phyloP scores from a whole-genome alignment of 2,329 filamentous ascomycete species.

The Calonectria pauciramosa region DNA sequence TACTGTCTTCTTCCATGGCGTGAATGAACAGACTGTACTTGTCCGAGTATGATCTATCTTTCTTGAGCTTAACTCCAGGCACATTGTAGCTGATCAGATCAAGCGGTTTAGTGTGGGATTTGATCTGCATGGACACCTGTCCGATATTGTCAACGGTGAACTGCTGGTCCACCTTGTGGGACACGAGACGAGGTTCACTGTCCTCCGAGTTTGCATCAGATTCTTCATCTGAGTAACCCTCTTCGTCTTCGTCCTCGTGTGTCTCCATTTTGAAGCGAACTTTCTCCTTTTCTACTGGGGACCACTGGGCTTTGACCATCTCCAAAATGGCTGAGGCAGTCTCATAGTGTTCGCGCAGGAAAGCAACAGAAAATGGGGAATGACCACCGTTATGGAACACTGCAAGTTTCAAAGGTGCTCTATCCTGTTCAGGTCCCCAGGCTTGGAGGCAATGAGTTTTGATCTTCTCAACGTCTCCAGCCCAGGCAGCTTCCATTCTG shows the following conservation, averaged over 20 bases:
- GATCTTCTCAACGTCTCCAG: conserved; percentile 75
- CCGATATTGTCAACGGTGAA: conserved; percentile 85
- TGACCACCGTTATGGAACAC: conserved; percentile 65
- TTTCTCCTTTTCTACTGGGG: conserved; percentile 65
- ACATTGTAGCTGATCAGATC: conserved; percentile 61
- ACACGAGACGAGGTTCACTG: conserved; percentile 60
- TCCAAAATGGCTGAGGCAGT: conserved; percentile 77
- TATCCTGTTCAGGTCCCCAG: conserved; percentile 67
- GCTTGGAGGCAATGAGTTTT: conserved; percentile 73
- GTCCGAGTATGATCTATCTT: conserved; percentile 35
- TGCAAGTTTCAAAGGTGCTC: conserved; percentile 75
- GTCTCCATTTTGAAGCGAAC: conserved; percentile 63
- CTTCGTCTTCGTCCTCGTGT: conserved; percentile 51
- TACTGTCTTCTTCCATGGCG: conserved; percentile 67
- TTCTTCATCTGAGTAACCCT: conserved; percentile 54
- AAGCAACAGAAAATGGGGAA: conserved; percentile 77
- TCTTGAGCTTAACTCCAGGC: conserved; percentile 49
- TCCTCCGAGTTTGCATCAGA: conserved; percentile 51
- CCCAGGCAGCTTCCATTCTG: conserved; percentile 81
- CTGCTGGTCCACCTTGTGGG: conserved; percentile 72
- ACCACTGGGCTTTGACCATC: conserved; percentile 78
- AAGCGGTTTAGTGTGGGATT: conserved; percentile 71
- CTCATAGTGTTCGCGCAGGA: conserved; percentile 74
- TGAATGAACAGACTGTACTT: conserved; percentile 55
- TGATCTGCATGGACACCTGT: conserved; percentile 76